These are phyloP conservation scores for Penicillium glabrum DNA, from an alignment of 2,329 filamentous ascomycete genomes.

Conservation along the genomic window DNA sequence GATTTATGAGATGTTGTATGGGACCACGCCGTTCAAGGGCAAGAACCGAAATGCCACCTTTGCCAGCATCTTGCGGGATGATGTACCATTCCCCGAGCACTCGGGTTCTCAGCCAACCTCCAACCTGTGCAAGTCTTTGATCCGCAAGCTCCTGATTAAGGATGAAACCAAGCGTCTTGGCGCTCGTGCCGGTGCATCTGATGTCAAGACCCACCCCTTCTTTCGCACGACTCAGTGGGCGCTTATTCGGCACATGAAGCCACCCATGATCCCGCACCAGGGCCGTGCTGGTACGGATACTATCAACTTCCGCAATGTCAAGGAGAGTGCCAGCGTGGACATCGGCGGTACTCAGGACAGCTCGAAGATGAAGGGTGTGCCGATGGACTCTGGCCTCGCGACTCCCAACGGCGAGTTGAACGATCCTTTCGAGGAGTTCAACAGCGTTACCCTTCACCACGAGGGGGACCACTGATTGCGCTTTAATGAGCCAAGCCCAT, in stretches of 20 bases:
- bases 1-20: slow-evolving; percentile 98
- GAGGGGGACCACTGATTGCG: slow-evolving; percentile 66
- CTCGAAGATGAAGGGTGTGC: slow-evolving; percentile 68
- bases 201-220: slow-evolving; percentile 95
- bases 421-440: slow-evolving; percentile 98
- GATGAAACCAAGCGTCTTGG: slow-evolving; percentile 92
- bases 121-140: slow-evolving; percentile 92
- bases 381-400: slow-evolving; percentile 78
- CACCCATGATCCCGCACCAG: slow-evolving; percentile 90
- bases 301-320: slow-evolving; percentile 95
- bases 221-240: slow-evolving; percentile 97
- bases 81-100: slow-evolving; percentile 93
- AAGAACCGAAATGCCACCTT: slow-evolving; percentile 99
- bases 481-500: slow-evolving; percentile 6
- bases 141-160: slow-evolving; percentile 95
- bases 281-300: slow-evolving; percentile 82
- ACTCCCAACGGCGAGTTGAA: slow-evolving; percentile 79
- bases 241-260: slow-evolving; percentile 94
- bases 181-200: slow-evolving; percentile 89
- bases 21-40: slow-evolving; percentile 97
- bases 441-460: slow-evolving; percentile 95
- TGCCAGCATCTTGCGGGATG: slow-evolving; percentile 92
- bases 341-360: slow-evolving; percentile 43
- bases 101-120: slow-evolving; percentile 80
- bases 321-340: slow-evolving; percentile 94